Evolutionary conservation across 2,329 filamentous ascomycete genomes (phyloP), one percentile per base, ranked within the genome.

Genomic region (Botryotinia calthae): DNA sequence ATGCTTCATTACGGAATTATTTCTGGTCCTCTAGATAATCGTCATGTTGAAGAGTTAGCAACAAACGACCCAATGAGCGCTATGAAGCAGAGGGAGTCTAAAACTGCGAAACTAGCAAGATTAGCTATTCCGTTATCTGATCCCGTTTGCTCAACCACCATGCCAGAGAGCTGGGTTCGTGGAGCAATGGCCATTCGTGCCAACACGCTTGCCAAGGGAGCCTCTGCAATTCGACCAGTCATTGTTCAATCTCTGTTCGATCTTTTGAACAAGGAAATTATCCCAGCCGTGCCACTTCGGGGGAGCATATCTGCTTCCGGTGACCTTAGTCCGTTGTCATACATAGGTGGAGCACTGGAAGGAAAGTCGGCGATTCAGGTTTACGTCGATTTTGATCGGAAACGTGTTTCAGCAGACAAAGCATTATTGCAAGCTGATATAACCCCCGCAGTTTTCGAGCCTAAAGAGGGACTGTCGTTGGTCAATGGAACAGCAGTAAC

Each of bases 221-320:
- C 18, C 31, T 59, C 56, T 59, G 56, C 28, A 22, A 34, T 59
- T 31, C 31, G 56, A 31, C 56, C 20, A 34, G 56, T 59, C 10
- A 34, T 59, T 22, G 31, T 59, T 5, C 56, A 59, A 22, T 22
- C 28, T 59, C 4, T 59, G 14, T 34, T 59, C 10, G 56, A 59
- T 34, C 56, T 59, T 20, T 14, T 59, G 34, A 34, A 31, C 9
- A 59, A 70, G 46, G 65, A 73, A 18, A 46, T 76, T 20, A 84
- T 83, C 0, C 87, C 87, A 0, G 74, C 87, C 25, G 82, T 89
- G 8, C 87, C 88, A 1, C 78, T 89, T 7, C 82, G 87, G 37
- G 87, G 87, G 4, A 86, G 84, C 54, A 87, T 89, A 56, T 89
- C 87, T 0, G 87, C 87, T 0, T 88, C 86, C 6, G 88, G 87